Evolutionary conservation across 2,329 filamentous ascomycete species (phyloP), one percentile per base, ranked within the genome.

Genomic region (Paecilomyces variotii): DNA sequence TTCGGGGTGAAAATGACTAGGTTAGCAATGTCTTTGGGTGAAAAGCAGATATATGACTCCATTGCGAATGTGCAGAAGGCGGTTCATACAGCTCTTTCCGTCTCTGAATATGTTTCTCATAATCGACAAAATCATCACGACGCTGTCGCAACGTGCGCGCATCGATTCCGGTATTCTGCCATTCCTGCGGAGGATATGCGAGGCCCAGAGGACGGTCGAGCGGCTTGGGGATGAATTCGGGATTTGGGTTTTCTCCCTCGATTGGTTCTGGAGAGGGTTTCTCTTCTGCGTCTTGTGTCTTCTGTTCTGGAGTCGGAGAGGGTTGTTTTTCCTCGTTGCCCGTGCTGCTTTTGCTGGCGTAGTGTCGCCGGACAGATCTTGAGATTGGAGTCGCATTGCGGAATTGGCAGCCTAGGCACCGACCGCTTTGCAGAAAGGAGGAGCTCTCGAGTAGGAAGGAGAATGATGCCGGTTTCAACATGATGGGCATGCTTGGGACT

Each of bases 111-210:
- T 97, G 92, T 73, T 90, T 92, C 59, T 94, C 87, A 69, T 90
- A 92, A 74, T 94, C 81, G 63, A 90, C 85, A 70, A 96, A 91
- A 70, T 96, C 91, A 63, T 90, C 85, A 49, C 87, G 82, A 55
- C 85, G 84, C 75, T 96, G 81, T 61, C 79, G 79, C 62, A 89
- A 72, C 0, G 86, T 81, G 49, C 92, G 85, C 19, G 65, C 69
- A 67, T 95, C 90, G 61, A 89, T 73, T 56, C 91, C 91, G 1
- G 86, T 87, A 75, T 97, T 97, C 72, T 97, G 87, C 60, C 91
- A 91, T 11, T 84, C 76, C 59, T 80, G 76, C 0, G 94, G 94
- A 1, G 91, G 88, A 39, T 84, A 76, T 10, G 81, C 80, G 74
- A 96, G 85, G 62, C 94, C 94, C 64, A 99, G 93, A 12, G 94